Percentiles rank a stretch among this genome's conserved stretches.
phyloP scores from a whole-genome alignment of 1,284 basidiomycete genomes.

The Pholiota adiposa region DNA sequence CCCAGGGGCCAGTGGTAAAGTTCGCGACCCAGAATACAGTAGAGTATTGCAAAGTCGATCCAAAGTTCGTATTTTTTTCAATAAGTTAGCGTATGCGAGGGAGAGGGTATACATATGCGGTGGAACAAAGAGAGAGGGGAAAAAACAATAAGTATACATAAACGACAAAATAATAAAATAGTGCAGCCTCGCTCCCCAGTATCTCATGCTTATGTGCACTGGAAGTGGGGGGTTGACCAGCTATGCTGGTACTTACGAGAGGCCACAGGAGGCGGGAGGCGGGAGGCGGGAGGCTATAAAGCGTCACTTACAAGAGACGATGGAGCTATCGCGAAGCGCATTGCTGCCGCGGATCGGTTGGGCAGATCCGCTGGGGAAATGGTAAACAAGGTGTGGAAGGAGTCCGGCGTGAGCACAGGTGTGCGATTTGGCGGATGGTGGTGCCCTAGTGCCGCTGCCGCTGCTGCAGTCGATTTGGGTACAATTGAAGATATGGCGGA shows the following conservation, averaged over 20 bases:
- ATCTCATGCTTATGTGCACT: background rate
- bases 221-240: background rate
- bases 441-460: constrained; percentile 32
- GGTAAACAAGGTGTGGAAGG: constrained; percentile 78
- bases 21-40: no score
- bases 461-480: constrained; percentile 50
- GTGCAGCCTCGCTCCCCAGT: constrained; percentile 1
- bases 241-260: constrained; percentile 1
- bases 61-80: background rate
- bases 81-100: constrained; percentile 1
- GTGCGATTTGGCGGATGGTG: constrained; percentile 38
- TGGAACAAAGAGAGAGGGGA: background rate
- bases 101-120: background rate
- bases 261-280: background rate
- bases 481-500: constrained; percentile 76
- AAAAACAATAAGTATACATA: background rate
- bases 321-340: constrained; percentile 54
- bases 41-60: background rate
- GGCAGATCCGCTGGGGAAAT: constrained; percentile 77
- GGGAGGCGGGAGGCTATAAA: background rate
- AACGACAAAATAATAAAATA: background rate
- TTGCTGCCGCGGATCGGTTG: constrained; percentile 74
- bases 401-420: constrained; percentile 61
- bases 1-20: background rate
- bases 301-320: constrained; percentile 25